Evolutionary conservation across 176 grass and related monocot genomes (phyloP).

Genomic region (Melocanna baccifera): DNA sequence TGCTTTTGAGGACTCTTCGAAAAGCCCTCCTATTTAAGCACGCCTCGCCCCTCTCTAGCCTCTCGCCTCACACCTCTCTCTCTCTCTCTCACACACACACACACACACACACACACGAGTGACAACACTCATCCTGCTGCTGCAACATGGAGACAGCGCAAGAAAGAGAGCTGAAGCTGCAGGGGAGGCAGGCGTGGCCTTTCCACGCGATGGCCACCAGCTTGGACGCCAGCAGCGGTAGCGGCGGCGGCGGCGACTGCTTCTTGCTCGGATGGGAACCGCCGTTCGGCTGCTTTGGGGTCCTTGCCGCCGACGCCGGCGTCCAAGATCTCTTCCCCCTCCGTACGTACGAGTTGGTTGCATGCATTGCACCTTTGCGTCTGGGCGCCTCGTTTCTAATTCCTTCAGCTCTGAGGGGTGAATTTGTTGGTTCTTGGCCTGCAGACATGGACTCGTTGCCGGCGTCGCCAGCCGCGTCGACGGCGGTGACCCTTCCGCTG

Average conservation of each 20-base stretch:
- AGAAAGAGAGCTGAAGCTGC: conserved; percentile 45
- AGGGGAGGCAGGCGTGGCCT: conserved; percentile 44
- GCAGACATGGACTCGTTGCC: conserved; percentile 38
- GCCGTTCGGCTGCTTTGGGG: conserved; percentile 34
- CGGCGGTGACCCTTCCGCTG: not conserved
- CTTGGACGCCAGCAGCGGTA: not conserved
- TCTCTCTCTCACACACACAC: not conserved
- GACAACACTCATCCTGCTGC: not conserved
- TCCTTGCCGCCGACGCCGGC: conserved; percentile 28
- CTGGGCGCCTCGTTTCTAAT: not conserved
- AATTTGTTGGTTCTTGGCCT: not conserved
- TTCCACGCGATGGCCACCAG: conserved; percentile 25
- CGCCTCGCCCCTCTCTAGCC: not conserved
- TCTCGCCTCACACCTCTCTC: not conserved
- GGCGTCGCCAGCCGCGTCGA: conserved; percentile 3
- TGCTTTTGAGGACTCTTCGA: conserved; percentile 16
- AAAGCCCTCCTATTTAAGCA: conserved; percentile 76
- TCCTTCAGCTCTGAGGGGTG: not conserved
- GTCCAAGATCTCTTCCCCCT: conserved; percentile 60
- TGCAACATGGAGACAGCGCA: conserved; percentile 33
- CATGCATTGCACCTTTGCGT: not conserved
- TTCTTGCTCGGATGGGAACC: conserved; percentile 64
- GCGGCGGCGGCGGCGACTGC: not conserved
- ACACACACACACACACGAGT: not conserved
- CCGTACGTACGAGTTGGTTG: conserved; percentile 30